Percentiles rank a stretch among this genome's conserved stretches.
phyloP scores from a whole-genome alignment of 2,329 filamentous ascomycete species.

The Rhinocladiella mackenziei region DNA sequence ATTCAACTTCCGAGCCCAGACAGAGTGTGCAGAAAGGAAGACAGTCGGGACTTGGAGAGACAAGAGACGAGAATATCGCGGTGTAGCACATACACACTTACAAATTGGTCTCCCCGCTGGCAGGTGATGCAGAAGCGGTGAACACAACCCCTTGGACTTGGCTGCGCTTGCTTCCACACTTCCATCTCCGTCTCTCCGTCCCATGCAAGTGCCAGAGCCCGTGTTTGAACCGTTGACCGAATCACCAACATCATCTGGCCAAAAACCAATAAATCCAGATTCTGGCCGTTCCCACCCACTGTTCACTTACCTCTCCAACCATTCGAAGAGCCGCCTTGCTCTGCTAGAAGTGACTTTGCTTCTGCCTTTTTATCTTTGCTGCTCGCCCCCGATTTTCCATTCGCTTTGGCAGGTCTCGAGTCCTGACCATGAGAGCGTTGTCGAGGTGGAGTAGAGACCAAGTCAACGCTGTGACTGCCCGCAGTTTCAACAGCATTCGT shows the following conservation, averaged over 20 bases:
- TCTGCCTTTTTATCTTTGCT: background rate
- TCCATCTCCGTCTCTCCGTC: background rate
- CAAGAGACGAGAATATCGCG: slow-evolving; percentile 11
- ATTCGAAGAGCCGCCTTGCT: background rate
- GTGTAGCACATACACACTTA: slow-evolving; percentile 3
- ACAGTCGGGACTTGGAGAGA: no score
- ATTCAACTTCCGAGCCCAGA: no score
- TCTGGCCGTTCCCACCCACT: no score
- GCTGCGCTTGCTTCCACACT: background rate
- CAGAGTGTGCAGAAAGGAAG: no score
- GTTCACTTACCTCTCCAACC: no score
- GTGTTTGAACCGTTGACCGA: no score
- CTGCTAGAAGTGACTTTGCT: background rate
- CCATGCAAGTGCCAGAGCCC: no score
- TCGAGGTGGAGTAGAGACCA: background rate
- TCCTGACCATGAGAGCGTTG: slow-evolving; percentile 20
- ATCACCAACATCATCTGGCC: background rate
- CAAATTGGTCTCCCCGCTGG: no score
- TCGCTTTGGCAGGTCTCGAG: background rate
- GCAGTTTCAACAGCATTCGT: slow-evolving; percentile 5
- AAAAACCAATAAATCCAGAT: no score
- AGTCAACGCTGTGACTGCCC: slow-evolving; percentile 11
- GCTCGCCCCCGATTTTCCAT: background rate
- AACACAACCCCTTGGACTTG: background rate
- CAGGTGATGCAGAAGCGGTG: slow-evolving; percentile 5